Percentiles rank a stretch among this genome's conserved stretches.
These are phyloP conservation scores for Malus hybrid DNA, from an alignment of 331 rosid genomes.

Conservation along the genomic window DNA sequence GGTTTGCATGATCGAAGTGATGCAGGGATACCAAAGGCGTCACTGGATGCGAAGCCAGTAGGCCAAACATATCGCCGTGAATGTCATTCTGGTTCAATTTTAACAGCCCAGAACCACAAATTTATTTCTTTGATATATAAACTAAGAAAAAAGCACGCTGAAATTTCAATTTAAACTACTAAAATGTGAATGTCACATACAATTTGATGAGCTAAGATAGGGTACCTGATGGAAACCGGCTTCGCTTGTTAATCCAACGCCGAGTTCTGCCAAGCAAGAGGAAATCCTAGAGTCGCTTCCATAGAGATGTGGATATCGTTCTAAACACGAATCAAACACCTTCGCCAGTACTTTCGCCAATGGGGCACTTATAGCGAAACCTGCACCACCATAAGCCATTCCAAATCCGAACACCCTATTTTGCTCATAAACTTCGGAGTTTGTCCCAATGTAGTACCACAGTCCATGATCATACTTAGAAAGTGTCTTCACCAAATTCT, in stretches of 20 bases:
- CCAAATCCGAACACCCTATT: constrained; percentile 50
- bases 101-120: neutral
- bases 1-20: constrained; percentile 49
- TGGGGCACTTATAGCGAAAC: constrained; percentile 74
- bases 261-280: constrained; percentile 78
- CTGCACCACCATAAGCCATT: constrained; percentile 95
- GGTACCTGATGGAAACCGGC: constrained; percentile 88
- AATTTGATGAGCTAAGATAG: neutral
- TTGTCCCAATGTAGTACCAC: constrained; percentile 80
- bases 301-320: constrained; percentile 80
- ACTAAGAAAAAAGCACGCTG: neutral
- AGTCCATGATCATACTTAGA: constrained; percentile 71
- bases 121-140: neutral
- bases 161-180: too few species aligned
- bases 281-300: constrained; percentile 78
- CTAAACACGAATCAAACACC: constrained; percentile 67
- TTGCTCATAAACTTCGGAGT: constrained; percentile 70
- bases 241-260: constrained; percentile 70
- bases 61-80: constrained; percentile 61
- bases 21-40: constrained; percentile 71
- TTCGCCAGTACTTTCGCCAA: constrained; percentile 52
- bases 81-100: constrained; percentile 49
- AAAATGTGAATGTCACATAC: too few species aligned
- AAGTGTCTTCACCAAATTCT: constrained; percentile 69
- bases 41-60: constrained; percentile 76